Evolutionary conservation across 2,329 filamentous ascomycete genomes (phyloP).

Genomic region (Parastagonospora avenae): DNA sequence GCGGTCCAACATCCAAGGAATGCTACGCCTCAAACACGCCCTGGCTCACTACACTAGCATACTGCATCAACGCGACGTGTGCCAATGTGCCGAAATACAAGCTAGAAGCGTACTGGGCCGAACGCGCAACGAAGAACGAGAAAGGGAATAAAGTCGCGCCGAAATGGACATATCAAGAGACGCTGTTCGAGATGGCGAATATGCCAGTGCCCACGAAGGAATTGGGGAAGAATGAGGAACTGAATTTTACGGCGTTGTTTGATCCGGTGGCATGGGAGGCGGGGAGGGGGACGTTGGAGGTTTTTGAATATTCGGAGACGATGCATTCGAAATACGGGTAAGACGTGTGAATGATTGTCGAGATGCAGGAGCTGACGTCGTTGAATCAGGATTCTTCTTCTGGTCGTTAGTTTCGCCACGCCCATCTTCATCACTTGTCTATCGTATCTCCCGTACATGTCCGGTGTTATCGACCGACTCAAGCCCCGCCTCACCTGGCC

Average conservation of each 20-base stretch:
- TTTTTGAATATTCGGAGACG: conserved; percentile 13
- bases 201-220: background rate
- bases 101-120: conserved; percentile 27
- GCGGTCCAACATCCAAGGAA: conserved; percentile 17
- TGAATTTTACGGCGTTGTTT: conserved; percentile 19
- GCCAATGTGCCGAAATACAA: conserved; percentile 16
- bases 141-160: conserved; percentile 9
- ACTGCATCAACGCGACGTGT: conserved; percentile 35
- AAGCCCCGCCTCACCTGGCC: conserved; percentile 23
- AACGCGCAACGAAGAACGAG: conserved; percentile 8
- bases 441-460: conserved; percentile 15
- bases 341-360: background rate
- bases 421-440: conserved; percentile 23
- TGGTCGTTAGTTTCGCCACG: conserved; percentile 21
- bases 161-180: conserved; percentile 24
- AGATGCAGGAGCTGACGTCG: conserved; percentile 43
- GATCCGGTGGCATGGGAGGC: conserved; percentile 7
- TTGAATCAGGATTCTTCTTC: conserved; percentile 16
- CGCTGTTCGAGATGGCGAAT: conserved; percentile 15
- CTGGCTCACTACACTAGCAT: conserved; percentile 36
- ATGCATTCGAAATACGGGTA: conserved; percentile 21
- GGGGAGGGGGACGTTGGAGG: conserved; percentile 7
- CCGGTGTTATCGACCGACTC: conserved; percentile 11
- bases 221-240: background rate
- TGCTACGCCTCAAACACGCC: conserved; percentile 30